Percentiles rank a stretch among this genome's conserved stretches.
Evolutionary conservation across 2,329 filamentous ascomycete species (phyloP).

Genomic region (Tolypocladium capitatum): DNA sequence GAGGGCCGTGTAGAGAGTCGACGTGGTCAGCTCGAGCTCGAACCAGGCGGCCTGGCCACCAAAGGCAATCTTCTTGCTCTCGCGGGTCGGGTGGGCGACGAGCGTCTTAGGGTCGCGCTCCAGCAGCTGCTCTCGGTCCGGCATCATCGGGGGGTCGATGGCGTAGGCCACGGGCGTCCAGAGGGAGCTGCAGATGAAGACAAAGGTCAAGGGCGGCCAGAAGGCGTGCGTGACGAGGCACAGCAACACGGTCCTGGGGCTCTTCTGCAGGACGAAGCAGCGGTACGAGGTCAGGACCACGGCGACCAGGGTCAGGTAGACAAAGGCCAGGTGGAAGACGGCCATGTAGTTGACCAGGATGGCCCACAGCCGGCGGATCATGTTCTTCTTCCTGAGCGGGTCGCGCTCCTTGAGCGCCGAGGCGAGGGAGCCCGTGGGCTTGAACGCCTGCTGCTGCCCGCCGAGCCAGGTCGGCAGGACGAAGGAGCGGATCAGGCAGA

Average conservation of each 20-base stretch:
- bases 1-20: conserved; percentile 34
- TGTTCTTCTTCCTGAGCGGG: conserved; percentile 33
- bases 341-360: conserved; percentile 44
- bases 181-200: conserved; percentile 39
- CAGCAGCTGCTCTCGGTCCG: conserved; percentile 43
- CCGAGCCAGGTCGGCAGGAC: conserved; percentile 46
- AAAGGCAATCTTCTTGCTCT: conserved; percentile 42
- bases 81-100: conserved; percentile 35
- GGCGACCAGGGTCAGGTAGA: conserved; percentile 37
- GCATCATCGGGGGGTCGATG: conserved; percentile 44
- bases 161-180: conserved; percentile 49
- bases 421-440: conserved; percentile 43
- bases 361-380: conserved; percentile 38
- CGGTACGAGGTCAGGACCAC: conserved; percentile 37
- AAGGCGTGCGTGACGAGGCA: conserved; percentile 45
- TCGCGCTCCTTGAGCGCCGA: conserved; percentile 46
- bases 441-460: conserved; percentile 44
- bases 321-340: conserved; percentile 39
- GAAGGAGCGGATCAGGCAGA: conserved; percentile 44
- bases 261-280: conserved; percentile 27
- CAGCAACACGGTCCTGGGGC: conserved; percentile 28
- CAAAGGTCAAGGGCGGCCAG: conserved; percentile 47
- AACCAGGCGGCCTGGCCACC: conserved; percentile 40
- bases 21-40: conserved; percentile 38
- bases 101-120: conserved; percentile 39